Evolutionary conservation across 495 filamentous ascomycete species (phyloP).

Genomic region (Annulohypoxylon nitens): DNA sequence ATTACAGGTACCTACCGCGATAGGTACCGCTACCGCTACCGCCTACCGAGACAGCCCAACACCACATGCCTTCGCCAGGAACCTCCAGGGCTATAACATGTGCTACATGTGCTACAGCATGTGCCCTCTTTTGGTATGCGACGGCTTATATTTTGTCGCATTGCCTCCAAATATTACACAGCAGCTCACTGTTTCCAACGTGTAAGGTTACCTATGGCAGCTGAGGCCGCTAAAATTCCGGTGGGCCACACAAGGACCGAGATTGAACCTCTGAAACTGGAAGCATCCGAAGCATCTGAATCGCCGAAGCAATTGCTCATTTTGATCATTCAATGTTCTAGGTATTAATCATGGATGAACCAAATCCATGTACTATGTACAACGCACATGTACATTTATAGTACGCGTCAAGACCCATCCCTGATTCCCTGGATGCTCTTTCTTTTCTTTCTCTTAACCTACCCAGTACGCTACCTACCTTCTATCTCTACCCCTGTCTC

Average conservation of each 20-base stretch:
- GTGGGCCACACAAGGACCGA: too few species aligned
- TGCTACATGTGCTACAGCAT: not conserved
- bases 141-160: not conserved
- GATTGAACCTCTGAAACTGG: too few species aligned
- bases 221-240: too few species aligned
- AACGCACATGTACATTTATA: conserved; percentile 7
- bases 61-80: not conserved
- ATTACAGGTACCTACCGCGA: not conserved
- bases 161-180: not conserved
- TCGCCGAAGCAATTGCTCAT: too few species aligned
- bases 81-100: conserved; percentile 9
- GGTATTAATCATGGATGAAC: too few species aligned
- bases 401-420: conserved; percentile 7
- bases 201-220: too few species aligned
- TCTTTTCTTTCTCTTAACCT: conserved; percentile 13
- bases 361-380: not conserved
- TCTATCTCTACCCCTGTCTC: conserved; percentile 39
- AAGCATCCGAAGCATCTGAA: too few species aligned
- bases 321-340: not conserved
- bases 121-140: not conserved
- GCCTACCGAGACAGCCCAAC: not conserved
- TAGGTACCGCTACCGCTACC: not conserved
- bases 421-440: not conserved
- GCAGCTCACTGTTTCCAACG: not conserved
- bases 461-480: not conserved